A percentile compares a stretch with the other conserved stretches of the same genome.
Conservation (phyloP, 805 yeast species). For the Lipomyces orientalis region DNA sequence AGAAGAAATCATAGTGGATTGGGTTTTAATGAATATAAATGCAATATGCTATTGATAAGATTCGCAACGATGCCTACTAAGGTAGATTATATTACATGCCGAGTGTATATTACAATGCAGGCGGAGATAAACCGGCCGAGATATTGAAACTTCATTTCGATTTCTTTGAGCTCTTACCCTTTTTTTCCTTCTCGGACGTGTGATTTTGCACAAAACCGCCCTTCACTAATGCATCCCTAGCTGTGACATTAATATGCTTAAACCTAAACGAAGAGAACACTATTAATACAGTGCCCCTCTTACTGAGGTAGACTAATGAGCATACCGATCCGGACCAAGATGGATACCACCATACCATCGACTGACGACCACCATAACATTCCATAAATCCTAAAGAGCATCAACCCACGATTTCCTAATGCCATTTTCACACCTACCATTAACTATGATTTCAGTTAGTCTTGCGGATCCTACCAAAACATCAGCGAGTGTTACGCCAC, state of each 20-base stretch:
- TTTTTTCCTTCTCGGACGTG: constrained; percentile 43
- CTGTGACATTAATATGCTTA: constrained; percentile 87
- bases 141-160: neutral
- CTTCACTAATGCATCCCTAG: constrained; percentile 75
- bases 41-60: neutral
- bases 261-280: constrained; percentile 53
- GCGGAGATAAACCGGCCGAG: neutral
- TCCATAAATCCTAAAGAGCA: constrained; percentile 64
- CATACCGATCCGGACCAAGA: constrained; percentile 76
- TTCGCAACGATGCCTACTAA: neutral
- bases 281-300: neutral
- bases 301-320: neutral
- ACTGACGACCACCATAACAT: constrained; percentile 83
- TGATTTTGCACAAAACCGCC: constrained; percentile 57
- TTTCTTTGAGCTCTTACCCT: constrained; percentile 22
- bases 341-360: constrained; percentile 95
- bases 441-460: constrained; percentile 14
- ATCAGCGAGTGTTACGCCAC: constrained; percentile 12
- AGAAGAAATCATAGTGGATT: constrained; percentile 9
- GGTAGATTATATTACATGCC: neutral
- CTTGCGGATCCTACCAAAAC: neutral
- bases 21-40: neutral
- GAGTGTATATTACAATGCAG: neutral
- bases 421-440: constrained; percentile 23
- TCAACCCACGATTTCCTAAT: neutral